Base-by-base conservation (phyloP, 2,329 filamentous ascomycete species). In the Juglanconis juglandina region DNA sequence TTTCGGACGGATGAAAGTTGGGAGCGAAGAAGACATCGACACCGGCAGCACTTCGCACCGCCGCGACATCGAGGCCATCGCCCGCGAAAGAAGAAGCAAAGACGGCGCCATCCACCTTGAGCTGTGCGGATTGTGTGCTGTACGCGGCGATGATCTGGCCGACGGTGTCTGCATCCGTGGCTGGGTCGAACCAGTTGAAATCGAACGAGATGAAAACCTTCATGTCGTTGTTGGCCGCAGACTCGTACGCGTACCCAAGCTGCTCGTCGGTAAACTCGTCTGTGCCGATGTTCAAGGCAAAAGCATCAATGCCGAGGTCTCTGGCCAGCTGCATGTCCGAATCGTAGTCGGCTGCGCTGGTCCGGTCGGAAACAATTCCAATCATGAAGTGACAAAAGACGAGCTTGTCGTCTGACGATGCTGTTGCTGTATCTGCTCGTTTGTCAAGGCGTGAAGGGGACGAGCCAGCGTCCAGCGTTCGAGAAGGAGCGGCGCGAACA, bases 181-280 rank as follows among this genome's bases (percentile, higher is more conserved):
- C 9, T 7, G 60, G 24, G 14, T 61, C 55, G 33, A 58, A 63
- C 58, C 59, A 63, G 55, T 63, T 61, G 52, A 63, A 63, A 50
- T 84, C 81, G 64, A 84, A 85, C 1, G 81, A 84, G 63, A 85
- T 77, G 60, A 84, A 82, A n/a, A 83, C 78, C 58, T 82, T 81
- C 75, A 84, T 81, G 53, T 71, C 75, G 35, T 76, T 75, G 8
- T 71, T 72, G 14, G 75, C 73, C 4, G 81, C 79, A 1, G 79
- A 79, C 17, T 77, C 70, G 61, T 82, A 83, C 0, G 81, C 81
- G 48, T 73, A 76, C 2, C 65, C 69, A 5, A 83, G 76, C 68
- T 83, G 79, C 14, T 72, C 64, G 48, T 78, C 75, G 1, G 73
- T 77, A 60, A 74, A 76, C 7, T 64, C 60, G 59, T 83, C 79